Evolutionary conservation across 192 early-diverging fungal genomes (phyloP).

Genomic region (Diversispora eburnea): DNA sequence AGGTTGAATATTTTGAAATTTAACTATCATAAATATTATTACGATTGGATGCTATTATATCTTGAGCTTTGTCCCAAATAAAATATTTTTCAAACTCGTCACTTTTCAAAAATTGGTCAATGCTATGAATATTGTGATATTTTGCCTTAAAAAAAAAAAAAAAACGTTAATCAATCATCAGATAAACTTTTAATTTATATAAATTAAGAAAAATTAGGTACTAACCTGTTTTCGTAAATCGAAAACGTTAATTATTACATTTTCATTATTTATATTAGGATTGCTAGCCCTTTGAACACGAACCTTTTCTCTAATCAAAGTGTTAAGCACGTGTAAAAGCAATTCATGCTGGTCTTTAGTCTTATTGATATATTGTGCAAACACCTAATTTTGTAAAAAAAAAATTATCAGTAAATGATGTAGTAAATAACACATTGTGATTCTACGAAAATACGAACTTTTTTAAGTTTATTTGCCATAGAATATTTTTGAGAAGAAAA

Average conservation of each 20-base stretch:
- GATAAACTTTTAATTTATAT: not conserved
- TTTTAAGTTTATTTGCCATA: conserved; percentile 78
- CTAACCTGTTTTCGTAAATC: conserved; percentile 12
- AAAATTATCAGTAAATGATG: not conserved
- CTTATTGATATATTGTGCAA: conserved; percentile 26
- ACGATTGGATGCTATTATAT: not conserved
- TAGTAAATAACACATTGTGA: not conserved
- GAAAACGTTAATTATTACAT: not conserved
- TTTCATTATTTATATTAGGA: not conserved
- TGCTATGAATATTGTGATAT: conserved; percentile 1
- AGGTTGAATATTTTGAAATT: no score
- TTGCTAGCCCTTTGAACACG: not conserved
- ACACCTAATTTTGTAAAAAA: not conserved
- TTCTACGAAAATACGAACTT: conserved; percentile 17
- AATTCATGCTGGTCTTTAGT: conserved; percentile 10
- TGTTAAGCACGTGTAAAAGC: conserved; percentile 10
- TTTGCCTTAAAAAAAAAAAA: not conserved
- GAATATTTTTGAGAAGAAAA: conserved; percentile 91
- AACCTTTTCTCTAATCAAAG: conserved; percentile 7
- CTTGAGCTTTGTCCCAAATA: not conserved
- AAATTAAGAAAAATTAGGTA: not conserved
- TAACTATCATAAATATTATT: no score
- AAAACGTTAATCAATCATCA: not conserved
- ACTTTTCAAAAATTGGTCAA: conserved; percentile 19
- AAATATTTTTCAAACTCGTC: not conserved